A percentile compares a stretch with the other conserved stretches of the same genome.
These are phyloP conservation scores for Paraconiothyrium sp. DNA, from an alignment of 2,329 filamentous ascomycete species.

Conservation along the genomic window DNA sequence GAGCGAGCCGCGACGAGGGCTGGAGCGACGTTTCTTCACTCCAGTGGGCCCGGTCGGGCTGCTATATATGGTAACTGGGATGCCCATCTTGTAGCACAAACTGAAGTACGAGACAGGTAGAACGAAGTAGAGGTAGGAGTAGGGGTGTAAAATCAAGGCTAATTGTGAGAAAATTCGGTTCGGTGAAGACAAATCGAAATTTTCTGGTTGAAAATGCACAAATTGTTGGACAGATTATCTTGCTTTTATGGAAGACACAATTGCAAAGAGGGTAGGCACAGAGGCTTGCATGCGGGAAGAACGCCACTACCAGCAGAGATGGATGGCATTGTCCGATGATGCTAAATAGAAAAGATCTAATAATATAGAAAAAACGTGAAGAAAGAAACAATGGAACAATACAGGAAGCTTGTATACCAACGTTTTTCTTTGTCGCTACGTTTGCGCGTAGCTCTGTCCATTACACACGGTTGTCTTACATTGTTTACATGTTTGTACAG, in stretches of 20 bases:
- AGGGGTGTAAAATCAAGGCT: background rate
- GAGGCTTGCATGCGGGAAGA: background rate
- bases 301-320: background rate
- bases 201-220: background rate
- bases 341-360: slow-evolving; percentile 9
- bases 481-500: slow-evolving; percentile 35
- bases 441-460: slow-evolving; percentile 14
- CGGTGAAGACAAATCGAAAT: background rate
- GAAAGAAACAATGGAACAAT: slow-evolving; percentile 10
- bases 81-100: background rate
- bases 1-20: slow-evolving; percentile 7
- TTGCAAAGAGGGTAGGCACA: background rate
- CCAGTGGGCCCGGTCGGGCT: slow-evolving; percentile 10
- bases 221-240: background rate
- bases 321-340: slow-evolving; percentile 7
- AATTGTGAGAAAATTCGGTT: background rate
- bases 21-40: slow-evolving; percentile 16
- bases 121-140: background rate
- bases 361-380: slow-evolving; percentile 11
- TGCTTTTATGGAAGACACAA: slow-evolving; percentile 5
- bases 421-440: slow-evolving; percentile 11
- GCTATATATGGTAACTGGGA: slow-evolving; percentile 6
- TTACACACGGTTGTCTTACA: slow-evolving; percentile 25
- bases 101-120: background rate
- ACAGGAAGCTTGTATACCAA: slow-evolving; percentile 5